Conservation (phyloP, 2,329 filamentous ascomycete species). For the Aciculosporium take region DNA sequence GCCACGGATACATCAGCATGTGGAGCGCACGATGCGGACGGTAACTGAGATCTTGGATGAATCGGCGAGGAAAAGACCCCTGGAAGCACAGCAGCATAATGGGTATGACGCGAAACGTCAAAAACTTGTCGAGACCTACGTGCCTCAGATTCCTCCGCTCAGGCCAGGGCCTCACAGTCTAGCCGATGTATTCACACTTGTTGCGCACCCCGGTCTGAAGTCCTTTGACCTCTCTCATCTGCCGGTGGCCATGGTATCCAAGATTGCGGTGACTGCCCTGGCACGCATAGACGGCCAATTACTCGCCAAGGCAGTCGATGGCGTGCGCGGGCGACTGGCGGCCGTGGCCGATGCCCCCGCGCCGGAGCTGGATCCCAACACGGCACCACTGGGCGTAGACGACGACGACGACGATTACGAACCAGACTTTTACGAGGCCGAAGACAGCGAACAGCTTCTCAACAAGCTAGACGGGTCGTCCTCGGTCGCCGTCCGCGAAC, state of each 20-base stretch:
- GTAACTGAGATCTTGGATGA: conserved; percentile 72
- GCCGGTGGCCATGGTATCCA: conserved; percentile 59
- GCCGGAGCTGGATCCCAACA: conserved; percentile 40
- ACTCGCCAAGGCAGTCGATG: conserved; percentile 59
- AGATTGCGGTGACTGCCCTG: conserved; percentile 69
- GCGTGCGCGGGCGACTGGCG: conserved; percentile 36
- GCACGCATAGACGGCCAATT: conserved; percentile 53
- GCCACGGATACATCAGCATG: conserved; percentile 70
- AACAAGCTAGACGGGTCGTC: conserved; percentile 62
- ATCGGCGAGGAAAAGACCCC: conserved; percentile 59
- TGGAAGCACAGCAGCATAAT: conserved; percentile 55
- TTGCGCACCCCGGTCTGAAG: conserved; percentile 54
- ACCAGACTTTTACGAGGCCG: conserved; percentile 65
- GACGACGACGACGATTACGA: conserved; percentile 85
- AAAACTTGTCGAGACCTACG: conserved; percentile 35
- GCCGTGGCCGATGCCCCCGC: conserved; percentile 30
- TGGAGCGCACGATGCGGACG: conserved; percentile 68
- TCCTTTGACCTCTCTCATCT: conserved; percentile 74
- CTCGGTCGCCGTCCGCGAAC: conserved; percentile 31
- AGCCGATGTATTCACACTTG: conserved; percentile 77
- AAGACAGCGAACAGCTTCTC: conserved; percentile 62
- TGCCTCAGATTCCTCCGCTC: conserved; percentile 50
- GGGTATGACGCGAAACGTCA: conserved; percentile 74
- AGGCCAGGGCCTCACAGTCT: conserved; percentile 63
- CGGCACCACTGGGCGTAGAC: conserved; percentile 48